phyloP scores from a whole-genome alignment of 805 yeast genomes.

The Sugiyamaella lignohabitans region DNA sequence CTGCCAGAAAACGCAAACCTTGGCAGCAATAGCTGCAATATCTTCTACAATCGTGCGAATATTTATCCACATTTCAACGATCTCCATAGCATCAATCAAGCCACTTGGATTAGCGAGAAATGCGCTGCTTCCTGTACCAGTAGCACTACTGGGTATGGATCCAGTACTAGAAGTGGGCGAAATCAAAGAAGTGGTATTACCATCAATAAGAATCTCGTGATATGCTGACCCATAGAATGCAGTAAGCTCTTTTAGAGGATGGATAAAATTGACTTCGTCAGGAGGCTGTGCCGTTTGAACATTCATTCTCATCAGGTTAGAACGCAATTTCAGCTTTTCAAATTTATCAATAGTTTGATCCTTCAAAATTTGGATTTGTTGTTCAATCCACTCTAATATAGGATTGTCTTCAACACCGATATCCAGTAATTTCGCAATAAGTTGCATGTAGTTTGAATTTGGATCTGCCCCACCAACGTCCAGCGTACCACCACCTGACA shows the following conservation, averaged over 20 bases:
- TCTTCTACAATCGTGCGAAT: constrained; percentile 39
- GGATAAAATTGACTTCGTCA: constrained; percentile 22
- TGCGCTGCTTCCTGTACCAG: constrained; percentile 20
- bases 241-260: constrained; percentile 15
- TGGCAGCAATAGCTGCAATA: constrained; percentile 34
- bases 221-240: neutral
- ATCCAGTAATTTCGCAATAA: constrained; percentile 51
- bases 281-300: constrained; percentile 25
- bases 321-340: constrained; percentile 29
- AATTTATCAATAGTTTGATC: constrained; percentile 38
- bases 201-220: neutral
- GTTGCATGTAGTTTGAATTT: constrained; percentile 30
- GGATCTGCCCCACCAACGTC: constrained; percentile 12
- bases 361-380: constrained; percentile 40
- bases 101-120: constrained; percentile 3
- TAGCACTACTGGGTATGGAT: neutral
- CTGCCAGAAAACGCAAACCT: constrained; percentile 47
- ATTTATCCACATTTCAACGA: constrained; percentile 56
- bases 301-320: constrained; percentile 19
- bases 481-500: constrained; percentile 28
- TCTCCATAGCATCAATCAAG: constrained; percentile 46
- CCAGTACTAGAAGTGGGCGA: neutral
- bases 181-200: neutral
- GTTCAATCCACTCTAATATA: constrained; percentile 52
- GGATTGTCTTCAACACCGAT: constrained; percentile 62